phyloP scores from a whole-genome alignment of 352 stramenopile genomes.

The Globisporangium echinulatum region DNA sequence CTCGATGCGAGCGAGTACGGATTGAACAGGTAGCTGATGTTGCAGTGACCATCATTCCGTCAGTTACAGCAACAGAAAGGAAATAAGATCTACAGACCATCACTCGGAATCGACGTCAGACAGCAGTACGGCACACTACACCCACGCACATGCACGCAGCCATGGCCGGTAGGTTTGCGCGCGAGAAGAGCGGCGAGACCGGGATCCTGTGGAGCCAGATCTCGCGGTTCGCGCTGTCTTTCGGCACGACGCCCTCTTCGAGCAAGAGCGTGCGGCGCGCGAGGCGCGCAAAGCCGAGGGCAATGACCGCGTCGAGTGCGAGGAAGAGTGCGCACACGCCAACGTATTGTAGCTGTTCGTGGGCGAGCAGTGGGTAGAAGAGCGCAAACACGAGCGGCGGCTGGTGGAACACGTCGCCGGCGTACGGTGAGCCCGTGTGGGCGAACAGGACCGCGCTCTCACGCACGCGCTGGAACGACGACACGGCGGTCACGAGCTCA shows the following conservation, averaged over 20 bases:
- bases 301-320: constrained; percentile 46
- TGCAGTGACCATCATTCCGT: background rate
- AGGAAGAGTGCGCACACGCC: constrained; percentile 37
- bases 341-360: constrained; percentile 19
- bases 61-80: too few relatives aligned
- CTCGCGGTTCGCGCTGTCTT: constrained; percentile 25
- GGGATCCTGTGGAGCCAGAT: constrained; percentile 71
- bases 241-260: constrained; percentile 41
- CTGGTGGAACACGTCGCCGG: constrained; percentile 79
- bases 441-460: constrained; percentile 57
- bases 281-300: constrained; percentile 47
- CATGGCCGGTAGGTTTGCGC: constrained; percentile 33
- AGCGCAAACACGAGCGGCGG: constrained; percentile 67
- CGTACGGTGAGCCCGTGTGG: constrained; percentile 48
- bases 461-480: constrained; percentile 50
- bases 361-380: constrained; percentile 34
- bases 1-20: constrained; percentile 66
- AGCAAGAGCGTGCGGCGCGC: constrained; percentile 33
- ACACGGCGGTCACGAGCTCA: constrained; percentile 60
- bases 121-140: background rate
- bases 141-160: constrained; percentile 43
- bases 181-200: constrained; percentile 58
- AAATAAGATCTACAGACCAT: too few relatives aligned
- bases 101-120: background rate
- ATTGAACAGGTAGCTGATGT: constrained; percentile 58